A percentile compares a stretch with the other conserved stretches of the same genome.
Evolutionary conservation across 305 asterid genomes (phyloP).

Genomic region (Fraxinus latifolia): DNA sequence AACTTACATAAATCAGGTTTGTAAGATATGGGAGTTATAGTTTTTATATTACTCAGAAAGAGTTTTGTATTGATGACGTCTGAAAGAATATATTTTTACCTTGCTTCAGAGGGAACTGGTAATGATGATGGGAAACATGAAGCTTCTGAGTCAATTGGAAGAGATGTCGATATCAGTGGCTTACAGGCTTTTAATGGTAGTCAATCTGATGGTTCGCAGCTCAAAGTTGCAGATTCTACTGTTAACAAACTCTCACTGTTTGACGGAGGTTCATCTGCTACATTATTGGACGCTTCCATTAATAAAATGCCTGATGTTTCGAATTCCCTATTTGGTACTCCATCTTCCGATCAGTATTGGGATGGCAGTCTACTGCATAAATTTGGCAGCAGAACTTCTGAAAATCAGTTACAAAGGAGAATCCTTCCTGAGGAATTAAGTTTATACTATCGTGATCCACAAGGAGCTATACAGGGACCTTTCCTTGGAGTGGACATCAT

Average conservation of each 20-base stretch:
- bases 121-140: slow-evolving; percentile 33
- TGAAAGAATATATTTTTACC: slow-evolving; percentile 7
- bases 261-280: slow-evolving; percentile 30
- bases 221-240: slow-evolving; percentile 35
- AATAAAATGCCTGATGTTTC: slow-evolving; percentile 43
- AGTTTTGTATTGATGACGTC: slow-evolving; percentile 15
- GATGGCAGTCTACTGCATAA: slow-evolving; percentile 42
- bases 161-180: slow-evolving; percentile 28
- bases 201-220: slow-evolving; percentile 41
- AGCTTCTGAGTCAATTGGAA: slow-evolving; percentile 38
- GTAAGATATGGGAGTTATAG: slow-evolving; percentile 25
- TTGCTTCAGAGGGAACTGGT: slow-evolving; percentile 37
- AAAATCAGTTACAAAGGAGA: slow-evolving; percentile 47
- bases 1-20: slow-evolving; percentile 36
- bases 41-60: slow-evolving; percentile 4
- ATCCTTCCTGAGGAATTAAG: slow-evolving; percentile 78
- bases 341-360: slow-evolving; percentile 49
- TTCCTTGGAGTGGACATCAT: slow-evolving; percentile 93
- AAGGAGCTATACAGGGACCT: slow-evolving; percentile 96
- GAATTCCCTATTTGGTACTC: slow-evolving; percentile 33
- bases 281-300: slow-evolving; percentile 35
- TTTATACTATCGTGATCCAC: slow-evolving; percentile 87
- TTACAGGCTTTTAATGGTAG: slow-evolving; percentile 29
- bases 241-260: slow-evolving; percentile 32
- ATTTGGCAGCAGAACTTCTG: slow-evolving; percentile 38